Conservation (phyloP, 768 basidiomycete genomes). For the Gelatoporia subvermispora region DNA sequence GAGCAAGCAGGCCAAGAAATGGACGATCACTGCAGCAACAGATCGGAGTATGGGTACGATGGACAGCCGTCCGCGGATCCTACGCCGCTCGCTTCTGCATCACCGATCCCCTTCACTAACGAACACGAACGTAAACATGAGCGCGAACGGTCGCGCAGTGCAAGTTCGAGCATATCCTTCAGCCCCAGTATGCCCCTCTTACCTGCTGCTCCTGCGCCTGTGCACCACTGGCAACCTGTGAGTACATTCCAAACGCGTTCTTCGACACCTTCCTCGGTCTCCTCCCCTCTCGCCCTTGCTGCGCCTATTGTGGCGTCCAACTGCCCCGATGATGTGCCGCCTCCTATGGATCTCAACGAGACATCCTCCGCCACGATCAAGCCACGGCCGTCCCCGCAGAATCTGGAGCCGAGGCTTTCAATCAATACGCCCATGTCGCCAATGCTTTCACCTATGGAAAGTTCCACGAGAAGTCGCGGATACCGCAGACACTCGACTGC, state of each 20-base stretch:
- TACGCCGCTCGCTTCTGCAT: conserved; percentile 61
- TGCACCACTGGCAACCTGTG: conserved; percentile 33
- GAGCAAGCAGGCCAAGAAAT: conserved; percentile 16
- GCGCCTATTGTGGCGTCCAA: conserved; percentile 75
- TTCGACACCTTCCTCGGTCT: conserved; percentile 84
- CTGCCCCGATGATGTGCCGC: conserved; percentile 54
- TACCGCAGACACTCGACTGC: conserved; percentile 57
- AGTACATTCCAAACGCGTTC: conserved; percentile 65
- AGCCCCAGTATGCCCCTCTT: conserved; percentile 16
- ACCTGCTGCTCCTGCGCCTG: conserved; percentile 27
- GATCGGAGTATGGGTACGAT: conserved; percentile 58
- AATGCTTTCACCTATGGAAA: conserved; percentile 50
- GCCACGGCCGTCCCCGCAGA: conserved; percentile 62
- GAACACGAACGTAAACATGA: conserved; percentile 11
- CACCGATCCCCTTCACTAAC: conserved; percentile 30
- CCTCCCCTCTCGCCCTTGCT: conserved; percentile 81
- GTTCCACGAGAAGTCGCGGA: conserved; percentile 43
- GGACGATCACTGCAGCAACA: conserved; percentile 58
- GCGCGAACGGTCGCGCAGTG: conserved; percentile 1
- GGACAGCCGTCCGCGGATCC: conserved; percentile 49
- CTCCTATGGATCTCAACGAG: conserved; percentile 66
- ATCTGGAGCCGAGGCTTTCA: conserved; percentile 59
- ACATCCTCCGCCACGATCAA: conserved; percentile 41
- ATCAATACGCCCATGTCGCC: conserved; percentile 74
- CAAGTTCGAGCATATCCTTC: conserved; percentile 7